Conservation (phyloP, 768 basidiomycete species). For the Hirschioporus abietinus region DNA sequence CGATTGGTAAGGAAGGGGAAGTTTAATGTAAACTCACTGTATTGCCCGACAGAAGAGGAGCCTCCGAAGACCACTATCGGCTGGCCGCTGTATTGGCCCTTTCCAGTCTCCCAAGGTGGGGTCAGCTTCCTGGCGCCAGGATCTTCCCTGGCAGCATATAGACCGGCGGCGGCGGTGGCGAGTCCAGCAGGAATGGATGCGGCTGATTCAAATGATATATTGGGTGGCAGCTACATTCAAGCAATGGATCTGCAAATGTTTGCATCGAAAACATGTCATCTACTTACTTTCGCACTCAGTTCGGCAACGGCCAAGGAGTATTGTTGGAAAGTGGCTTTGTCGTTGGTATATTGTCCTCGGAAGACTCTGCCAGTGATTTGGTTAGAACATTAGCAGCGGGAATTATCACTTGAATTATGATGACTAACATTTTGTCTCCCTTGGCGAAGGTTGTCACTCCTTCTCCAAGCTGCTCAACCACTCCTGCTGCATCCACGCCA, state of each 20-base stretch:
- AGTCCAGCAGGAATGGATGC: constrained; percentile 22
- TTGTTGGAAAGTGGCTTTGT: constrained; percentile 18
- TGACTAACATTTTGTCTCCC: constrained; percentile 37
- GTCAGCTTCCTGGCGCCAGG: constrained; percentile 13
- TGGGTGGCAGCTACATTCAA: constrained; percentile 17
- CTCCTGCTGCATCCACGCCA: constrained; percentile 32
- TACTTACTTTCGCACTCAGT: constrained; percentile 14
- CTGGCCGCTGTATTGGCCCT: constrained; percentile 14
- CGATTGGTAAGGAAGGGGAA: background rate
- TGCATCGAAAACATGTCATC: background rate
- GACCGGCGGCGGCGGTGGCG: constrained; percentile 21
- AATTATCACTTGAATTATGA: background rate
- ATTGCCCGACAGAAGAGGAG: constrained; percentile 21
- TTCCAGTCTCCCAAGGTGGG: constrained; percentile 12
- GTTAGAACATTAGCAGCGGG: background rate
- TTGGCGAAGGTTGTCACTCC: constrained; percentile 28
- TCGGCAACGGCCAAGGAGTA: constrained; percentile 19
- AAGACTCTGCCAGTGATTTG: constrained; percentile 9
- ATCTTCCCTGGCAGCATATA: constrained; percentile 15
- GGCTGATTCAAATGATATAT: constrained; percentile 20
- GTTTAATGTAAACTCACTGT: constrained; percentile 9
- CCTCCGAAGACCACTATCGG: constrained; percentile 20
- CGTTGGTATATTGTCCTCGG: constrained; percentile 13
- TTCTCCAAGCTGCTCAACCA: constrained; percentile 33
- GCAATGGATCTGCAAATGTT: background rate